A percentile compares a stretch with the other conserved stretches of the same genome.
These are phyloP conservation scores for Gilbertella persicaria DNA, from an alignment of 371 early-diverging fungal species.

Conservation along the genomic window DNA sequence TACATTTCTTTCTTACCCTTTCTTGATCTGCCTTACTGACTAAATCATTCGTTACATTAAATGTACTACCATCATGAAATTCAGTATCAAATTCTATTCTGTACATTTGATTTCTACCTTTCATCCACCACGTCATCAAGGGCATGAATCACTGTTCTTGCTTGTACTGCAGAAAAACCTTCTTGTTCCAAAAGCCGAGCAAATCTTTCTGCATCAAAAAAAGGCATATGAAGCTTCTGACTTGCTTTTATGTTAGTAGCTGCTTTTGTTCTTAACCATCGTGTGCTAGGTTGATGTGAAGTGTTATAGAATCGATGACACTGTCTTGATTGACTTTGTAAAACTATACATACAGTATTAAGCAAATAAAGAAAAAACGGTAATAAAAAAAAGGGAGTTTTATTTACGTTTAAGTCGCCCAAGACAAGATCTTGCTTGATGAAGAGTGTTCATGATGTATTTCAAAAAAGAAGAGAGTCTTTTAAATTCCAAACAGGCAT, in stretches of 20 bases:
- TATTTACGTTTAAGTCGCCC: no score
- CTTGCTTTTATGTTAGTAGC: background rate
- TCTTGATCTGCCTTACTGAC: constrained; percentile 87
- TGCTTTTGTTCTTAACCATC: constrained; percentile 25
- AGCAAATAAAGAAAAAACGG: no score
- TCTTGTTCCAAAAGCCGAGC: constrained; percentile 73
- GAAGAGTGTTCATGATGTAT: no score
- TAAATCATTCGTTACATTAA: constrained; percentile 61
- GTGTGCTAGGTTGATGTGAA: constrained; percentile 2
- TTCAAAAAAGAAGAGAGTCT: no score
- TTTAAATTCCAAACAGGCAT: no score
- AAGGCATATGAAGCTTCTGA: constrained; percentile 34
- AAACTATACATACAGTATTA: no score
- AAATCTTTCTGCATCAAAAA: constrained; percentile 79
- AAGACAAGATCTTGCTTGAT: no score
- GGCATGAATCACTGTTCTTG: constrained; percentile 78
- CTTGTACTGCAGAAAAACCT: constrained; percentile 73
- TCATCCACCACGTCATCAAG: constrained; percentile 78
- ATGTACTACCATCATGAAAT: constrained; percentile 41
- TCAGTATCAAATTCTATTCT: background rate
- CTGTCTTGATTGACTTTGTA: background rate
- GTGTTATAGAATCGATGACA: constrained; percentile 6
- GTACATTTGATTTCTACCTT: constrained; percentile 55
- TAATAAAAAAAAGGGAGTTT: no score
- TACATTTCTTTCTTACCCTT: constrained; percentile 49